Evolutionary conservation across 2,329 filamentous ascomycete genomes (phyloP).

Genomic region (Cordyceps militaris): DNA sequence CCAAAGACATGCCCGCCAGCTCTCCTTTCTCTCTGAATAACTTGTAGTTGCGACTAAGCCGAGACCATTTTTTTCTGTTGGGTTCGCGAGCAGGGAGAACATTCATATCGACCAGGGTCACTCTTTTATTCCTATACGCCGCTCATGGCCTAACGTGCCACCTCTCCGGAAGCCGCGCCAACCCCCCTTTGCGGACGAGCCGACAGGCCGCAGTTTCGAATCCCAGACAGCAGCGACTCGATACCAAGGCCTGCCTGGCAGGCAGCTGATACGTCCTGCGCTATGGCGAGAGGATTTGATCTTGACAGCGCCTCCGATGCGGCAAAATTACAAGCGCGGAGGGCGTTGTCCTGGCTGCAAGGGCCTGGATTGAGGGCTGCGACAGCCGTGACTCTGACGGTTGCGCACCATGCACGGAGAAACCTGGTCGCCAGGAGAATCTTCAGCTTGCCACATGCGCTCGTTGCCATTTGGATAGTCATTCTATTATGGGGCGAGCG

Average conservation of each 20-base stretch:
- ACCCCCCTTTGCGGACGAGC: constrained; percentile 8
- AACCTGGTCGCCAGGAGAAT: constrained; percentile 47
- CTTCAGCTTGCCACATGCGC: constrained; percentile 56
- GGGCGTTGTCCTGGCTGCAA: constrained; percentile 34
- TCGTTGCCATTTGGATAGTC: constrained; percentile 68
- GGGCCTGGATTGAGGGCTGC: constrained; percentile 34
- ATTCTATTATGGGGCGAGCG: constrained; percentile 81
- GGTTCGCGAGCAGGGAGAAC: not conserved
- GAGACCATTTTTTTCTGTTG: not conserved
- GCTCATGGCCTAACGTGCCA: constrained; percentile 7
- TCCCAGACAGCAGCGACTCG: not conserved
- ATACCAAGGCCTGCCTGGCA: not conserved
- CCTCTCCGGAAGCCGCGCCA: not conserved
- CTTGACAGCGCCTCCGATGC: constrained; percentile 19
- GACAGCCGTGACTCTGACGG: constrained; percentile 24
- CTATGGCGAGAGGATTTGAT: constrained; percentile 14
- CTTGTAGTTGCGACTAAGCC: not conserved
- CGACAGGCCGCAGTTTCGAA: constrained; percentile 1
- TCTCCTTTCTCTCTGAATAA: not conserved
- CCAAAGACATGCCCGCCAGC: not conserved
- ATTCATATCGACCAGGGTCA: not conserved
- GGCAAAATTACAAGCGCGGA: constrained; percentile 21
- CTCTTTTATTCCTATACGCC: not conserved
- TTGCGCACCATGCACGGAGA: constrained; percentile 22
- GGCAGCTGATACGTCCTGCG: not conserved